Evolutionary conservation across 768 basidiomycete species (phyloP).

Genomic region (Trametes punicea): DNA sequence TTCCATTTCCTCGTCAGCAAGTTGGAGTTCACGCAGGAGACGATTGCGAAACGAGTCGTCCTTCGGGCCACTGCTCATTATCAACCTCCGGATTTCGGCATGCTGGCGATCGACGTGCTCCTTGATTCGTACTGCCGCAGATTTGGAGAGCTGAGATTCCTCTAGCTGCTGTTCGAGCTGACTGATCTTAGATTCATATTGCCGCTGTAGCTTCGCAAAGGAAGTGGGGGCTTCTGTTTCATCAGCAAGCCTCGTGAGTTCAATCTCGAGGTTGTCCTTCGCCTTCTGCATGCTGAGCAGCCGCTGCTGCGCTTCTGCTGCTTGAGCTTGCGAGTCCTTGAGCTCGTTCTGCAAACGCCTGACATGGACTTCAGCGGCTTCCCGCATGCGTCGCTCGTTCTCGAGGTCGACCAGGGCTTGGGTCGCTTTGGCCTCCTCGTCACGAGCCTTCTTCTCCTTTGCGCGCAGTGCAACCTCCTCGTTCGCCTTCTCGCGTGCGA

Average conservation of each 20-base stretch:
- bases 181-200: constrained; percentile 60
- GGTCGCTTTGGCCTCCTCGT: constrained; percentile 57
- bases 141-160: constrained; percentile 49
- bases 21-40: constrained; percentile 59
- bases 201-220: constrained; percentile 55
- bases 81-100: constrained; percentile 66
- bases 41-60: constrained; percentile 62
- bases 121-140: constrained; percentile 51
- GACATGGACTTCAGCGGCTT: constrained; percentile 60
- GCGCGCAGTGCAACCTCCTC: constrained; percentile 62
- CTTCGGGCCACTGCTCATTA: constrained; percentile 51
- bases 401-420: constrained; percentile 60
- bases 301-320: constrained; percentile 53
- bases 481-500: constrained; percentile 66
- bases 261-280: constrained; percentile 62
- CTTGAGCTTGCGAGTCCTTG: constrained; percentile 50
- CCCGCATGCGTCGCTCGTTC: constrained; percentile 62
- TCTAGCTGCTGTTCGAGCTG: constrained; percentile 61
- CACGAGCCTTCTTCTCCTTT: constrained; percentile 63
- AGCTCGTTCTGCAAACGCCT: constrained; percentile 62
- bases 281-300: constrained; percentile 52
- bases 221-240: constrained; percentile 53
- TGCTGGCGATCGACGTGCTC: constrained; percentile 66
- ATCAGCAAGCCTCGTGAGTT: constrained; percentile 63
- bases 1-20: constrained; percentile 54